Base-by-base conservation (phyloP, 805 yeast genomes). In the Cyberlindnera amylophila region DNA sequence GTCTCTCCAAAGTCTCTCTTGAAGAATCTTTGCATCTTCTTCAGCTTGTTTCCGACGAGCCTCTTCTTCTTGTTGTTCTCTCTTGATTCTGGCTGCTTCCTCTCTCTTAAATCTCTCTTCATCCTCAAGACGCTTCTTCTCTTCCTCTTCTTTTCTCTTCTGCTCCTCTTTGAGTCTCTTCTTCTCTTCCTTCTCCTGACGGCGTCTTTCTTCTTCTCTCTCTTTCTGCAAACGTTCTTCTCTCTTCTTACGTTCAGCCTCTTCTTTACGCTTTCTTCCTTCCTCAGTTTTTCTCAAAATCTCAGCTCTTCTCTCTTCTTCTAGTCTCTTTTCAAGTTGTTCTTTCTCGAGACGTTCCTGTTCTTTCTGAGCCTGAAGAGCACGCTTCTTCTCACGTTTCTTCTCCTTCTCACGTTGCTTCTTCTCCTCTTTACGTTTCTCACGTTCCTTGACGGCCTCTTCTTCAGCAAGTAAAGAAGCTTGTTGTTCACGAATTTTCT, bases 401-500 rank as follows among this genome's bases (percentile, higher is more conserved):
- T 71, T 60, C 50, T 66, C 66, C 39, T 71, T 65, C 39, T 55
- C 47, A 32, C 55, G 53, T 11, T 71, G 72, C 52, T 82, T 82
- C 59, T 79, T 81, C 57, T 80, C 77, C 53, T 81, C 86, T 46
- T 74, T 77, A 38, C 77, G 85, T 56, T 74, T 79, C 60, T 79
- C 75, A 35, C 79, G 77, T 36, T 65, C 66, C 49, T 81, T 82
- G 61, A 82, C 91, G 7, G 79, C 81, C 50, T 83, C 89, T 34
- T 83, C 66, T 55, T 84, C 91, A 56, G 74, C 79, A 45, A 84
- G 69, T 48, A 84, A 69, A 45, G 73, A 75, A 44, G 72, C 66
- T 10, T 83, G 74, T 44, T 82, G 72, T 53, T 85, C 93, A 46
- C 83, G 87, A 11, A 96, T 90, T 36, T 84, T 77, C 50, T 79